A percentile compares a stretch with the other conserved stretches of the same genome.
Conservation (phyloP, 2,329 filamentous ascomycete species). For the Dactylellina drechsleri region DNA sequence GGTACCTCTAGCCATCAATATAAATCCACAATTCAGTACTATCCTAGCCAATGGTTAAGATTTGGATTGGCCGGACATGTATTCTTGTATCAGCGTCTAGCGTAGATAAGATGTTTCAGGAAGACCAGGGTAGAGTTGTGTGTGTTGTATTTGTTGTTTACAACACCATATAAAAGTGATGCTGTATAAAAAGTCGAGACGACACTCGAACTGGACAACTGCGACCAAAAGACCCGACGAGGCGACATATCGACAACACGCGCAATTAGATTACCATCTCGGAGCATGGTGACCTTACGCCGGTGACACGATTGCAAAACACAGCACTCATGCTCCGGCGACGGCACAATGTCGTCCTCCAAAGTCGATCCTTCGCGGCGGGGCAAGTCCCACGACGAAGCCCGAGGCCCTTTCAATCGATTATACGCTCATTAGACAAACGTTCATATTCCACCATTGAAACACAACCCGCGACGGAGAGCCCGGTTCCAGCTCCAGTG, state of each 20-base stretch:
- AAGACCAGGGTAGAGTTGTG: no score
- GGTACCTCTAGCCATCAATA: not conserved
- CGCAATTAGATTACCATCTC: not conserved
- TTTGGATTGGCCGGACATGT: no score
- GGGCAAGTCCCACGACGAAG: not conserved
- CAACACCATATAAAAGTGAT: not conserved
- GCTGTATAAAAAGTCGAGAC: not conserved
- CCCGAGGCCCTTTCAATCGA: constrained; percentile 2
- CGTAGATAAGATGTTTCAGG: no score
- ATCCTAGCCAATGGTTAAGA: not conserved
- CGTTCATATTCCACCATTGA: constrained; percentile 9
- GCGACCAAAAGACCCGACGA: no score
- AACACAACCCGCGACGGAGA: not conserved
- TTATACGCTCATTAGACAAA: not conserved
- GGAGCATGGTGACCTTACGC: constrained; percentile 21
- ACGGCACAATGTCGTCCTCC: constrained; percentile 29
- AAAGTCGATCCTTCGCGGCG: constrained; percentile 8
- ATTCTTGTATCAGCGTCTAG: no score
- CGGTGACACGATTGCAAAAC: not conserved
- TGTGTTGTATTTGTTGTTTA: not conserved
- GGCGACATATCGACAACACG: not conserved
- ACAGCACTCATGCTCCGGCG: constrained; percentile 36
- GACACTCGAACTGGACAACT: not conserved
- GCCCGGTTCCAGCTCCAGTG: not conserved
- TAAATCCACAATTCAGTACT: not conserved